Conservation (phyloP, 2,329 filamentous ascomycete species). For the Ceratocystis lukuohia region DNA sequence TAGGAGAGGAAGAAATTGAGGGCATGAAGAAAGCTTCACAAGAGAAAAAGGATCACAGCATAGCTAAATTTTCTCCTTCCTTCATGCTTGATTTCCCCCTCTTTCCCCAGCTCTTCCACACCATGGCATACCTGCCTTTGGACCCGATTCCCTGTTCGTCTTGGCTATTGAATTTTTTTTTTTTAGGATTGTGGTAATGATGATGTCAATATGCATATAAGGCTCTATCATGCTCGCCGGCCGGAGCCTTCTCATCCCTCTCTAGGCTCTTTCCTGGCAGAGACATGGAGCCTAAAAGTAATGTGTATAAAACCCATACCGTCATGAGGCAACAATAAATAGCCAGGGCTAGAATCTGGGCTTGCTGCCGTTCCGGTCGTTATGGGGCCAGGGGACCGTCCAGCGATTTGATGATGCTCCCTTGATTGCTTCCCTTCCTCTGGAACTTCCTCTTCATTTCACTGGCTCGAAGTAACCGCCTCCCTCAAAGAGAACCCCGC, state of each 20-base stretch:
- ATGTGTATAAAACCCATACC: background rate
- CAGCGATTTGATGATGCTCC: background rate
- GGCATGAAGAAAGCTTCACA: background rate
- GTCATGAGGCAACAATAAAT: background rate
- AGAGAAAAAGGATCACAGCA: background rate
- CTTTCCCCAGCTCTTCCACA: background rate
- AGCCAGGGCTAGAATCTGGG: background rate
- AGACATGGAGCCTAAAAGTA: background rate
- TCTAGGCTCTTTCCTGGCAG: background rate
- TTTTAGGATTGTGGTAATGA: background rate
- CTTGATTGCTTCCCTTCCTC: background rate
- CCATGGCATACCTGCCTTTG: background rate
- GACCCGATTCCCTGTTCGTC: background rate
- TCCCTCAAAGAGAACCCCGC: background rate
- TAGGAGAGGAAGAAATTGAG: background rate
- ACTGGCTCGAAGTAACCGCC: background rate
- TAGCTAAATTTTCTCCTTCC: too few relatives aligned
- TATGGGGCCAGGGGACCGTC: background rate
- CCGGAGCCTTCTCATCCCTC: background rate
- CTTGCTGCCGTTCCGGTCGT: background rate
- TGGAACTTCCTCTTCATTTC: background rate
- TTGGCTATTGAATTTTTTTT: background rate
- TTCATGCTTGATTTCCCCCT: background rate
- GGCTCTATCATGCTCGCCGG: background rate
- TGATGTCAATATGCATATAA: slow-evolving; percentile 4